Evolutionary conservation across 2,329 filamentous ascomycete genomes (phyloP).

Genomic region (Meredithiella fracta): DNA sequence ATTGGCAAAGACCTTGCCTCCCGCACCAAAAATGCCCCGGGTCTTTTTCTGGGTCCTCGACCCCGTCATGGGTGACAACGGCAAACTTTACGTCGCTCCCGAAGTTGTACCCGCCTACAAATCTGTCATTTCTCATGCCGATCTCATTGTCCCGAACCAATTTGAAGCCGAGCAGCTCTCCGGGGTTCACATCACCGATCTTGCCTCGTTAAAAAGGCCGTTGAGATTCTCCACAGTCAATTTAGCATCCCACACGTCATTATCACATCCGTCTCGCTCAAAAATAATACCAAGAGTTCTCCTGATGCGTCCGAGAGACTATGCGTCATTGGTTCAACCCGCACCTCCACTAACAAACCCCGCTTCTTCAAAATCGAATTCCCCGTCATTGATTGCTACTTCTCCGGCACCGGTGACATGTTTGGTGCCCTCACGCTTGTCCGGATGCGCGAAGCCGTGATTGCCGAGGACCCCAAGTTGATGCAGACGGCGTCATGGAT

Average conservation of each 20-base stretch:
- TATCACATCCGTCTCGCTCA: constrained; percentile 71
- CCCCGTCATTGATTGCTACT: constrained; percentile 79
- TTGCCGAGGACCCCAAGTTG: constrained; percentile 25
- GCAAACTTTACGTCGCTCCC: constrained; percentile 74
- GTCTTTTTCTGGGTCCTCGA: constrained; percentile 96
- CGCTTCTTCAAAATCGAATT: constrained; percentile 83
- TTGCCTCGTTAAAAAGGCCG: constrained; percentile 57
- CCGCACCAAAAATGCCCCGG: constrained; percentile 43
- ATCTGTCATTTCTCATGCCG: constrained; percentile 59
- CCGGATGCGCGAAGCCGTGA: constrained; percentile 69
- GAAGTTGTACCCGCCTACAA: constrained; percentile 89
- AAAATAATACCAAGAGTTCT: constrained; percentile 18
- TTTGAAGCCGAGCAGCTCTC: constrained; percentile 93
- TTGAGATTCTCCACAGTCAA: constrained; percentile 57
- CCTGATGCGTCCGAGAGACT: constrained; percentile 34
- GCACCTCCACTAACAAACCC: constrained; percentile 43
- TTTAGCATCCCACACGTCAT: constrained; percentile 76
- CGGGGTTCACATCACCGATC: constrained; percentile 64
- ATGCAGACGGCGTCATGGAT: constrained; percentile 50
- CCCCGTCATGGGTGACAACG: constrained; percentile 96
- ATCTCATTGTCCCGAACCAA: constrained; percentile 88
- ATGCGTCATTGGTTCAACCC: constrained; percentile 62
- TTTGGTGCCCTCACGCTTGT: constrained; percentile 84
- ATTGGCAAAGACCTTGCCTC: constrained; percentile 69
- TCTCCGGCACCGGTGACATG: constrained; percentile 95